A percentile compares a stretch with the other conserved stretches of the same genome.
Conservation (phyloP, 2,329 filamentous ascomycete genomes). For the Berkeleyomyces rouxiae region DNA sequence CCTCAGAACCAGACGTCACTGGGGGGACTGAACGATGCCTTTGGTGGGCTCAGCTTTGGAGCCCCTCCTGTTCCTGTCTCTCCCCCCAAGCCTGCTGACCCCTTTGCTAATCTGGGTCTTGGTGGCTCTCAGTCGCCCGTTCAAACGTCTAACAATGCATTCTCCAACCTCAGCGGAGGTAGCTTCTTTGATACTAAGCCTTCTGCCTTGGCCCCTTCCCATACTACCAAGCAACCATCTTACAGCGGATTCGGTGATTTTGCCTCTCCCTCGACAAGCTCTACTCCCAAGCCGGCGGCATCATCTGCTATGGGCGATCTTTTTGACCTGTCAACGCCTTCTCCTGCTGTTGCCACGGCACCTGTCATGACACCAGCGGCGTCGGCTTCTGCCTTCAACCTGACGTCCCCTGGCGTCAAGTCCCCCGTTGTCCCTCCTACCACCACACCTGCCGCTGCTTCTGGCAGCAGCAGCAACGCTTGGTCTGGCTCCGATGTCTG, state of each 20-base stretch:
- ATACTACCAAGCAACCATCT: slow-evolving; percentile 32
- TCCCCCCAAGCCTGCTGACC: slow-evolving; percentile 31
- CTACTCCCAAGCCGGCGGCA: slow-evolving; percentile 27
- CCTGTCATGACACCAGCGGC: slow-evolving; percentile 25
- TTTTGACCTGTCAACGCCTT: slow-evolving; percentile 54
- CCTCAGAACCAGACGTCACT: slow-evolving; percentile 33
- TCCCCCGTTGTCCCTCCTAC: slow-evolving; percentile 23
- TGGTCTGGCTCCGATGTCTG: slow-evolving; percentile 53
- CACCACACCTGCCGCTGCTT: slow-evolving; percentile 17
- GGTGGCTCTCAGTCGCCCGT: slow-evolving; percentile 21
- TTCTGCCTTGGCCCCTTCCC: slow-evolving; percentile 23
- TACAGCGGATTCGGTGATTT: slow-evolving; percentile 51
- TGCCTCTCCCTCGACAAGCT: slow-evolving; percentile 30
- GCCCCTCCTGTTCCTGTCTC: slow-evolving; percentile 15
- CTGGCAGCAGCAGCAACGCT: slow-evolving; percentile 24
- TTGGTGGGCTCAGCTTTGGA: slow-evolving; percentile 29
- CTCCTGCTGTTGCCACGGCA: slow-evolving; percentile 27
- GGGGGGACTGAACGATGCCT: slow-evolving; percentile 65
- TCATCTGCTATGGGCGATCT: slow-evolving; percentile 57
- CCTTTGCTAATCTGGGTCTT: slow-evolving; percentile 45
- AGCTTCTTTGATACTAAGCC: slow-evolving; percentile 65
- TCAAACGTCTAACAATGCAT: slow-evolving; percentile 25
- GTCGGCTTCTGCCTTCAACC: slow-evolving; percentile 63
- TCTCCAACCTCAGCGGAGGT: slow-evolving; percentile 48
- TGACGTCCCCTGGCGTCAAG: slow-evolving; percentile 34